These are phyloP conservation scores for Talaromyces ruber DNA, from an alignment of 495 filamentous ascomycete genomes.

Conservation along the genomic window DNA sequence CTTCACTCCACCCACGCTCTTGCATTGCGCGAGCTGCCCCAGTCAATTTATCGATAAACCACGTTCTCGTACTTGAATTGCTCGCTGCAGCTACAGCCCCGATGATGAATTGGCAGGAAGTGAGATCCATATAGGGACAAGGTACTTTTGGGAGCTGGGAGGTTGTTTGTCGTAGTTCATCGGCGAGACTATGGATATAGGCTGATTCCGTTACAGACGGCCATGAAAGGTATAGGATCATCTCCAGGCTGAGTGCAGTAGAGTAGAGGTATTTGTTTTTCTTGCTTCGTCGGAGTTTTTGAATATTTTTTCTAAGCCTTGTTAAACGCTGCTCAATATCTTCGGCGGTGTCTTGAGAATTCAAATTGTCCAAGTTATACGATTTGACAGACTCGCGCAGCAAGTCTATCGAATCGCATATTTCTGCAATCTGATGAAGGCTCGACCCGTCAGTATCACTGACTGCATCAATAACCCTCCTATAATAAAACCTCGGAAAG, in stretches of 20 bases:
- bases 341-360: background rate
- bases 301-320: background rate
- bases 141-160: slow-evolving; percentile 9
- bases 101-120: slow-evolving; percentile 14
- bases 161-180: slow-evolving; percentile 12
- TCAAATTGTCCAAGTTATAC: background rate
- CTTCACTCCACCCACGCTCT: slow-evolving; percentile 2
- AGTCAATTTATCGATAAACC: slow-evolving; percentile 15
- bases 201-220: slow-evolving; percentile 2
- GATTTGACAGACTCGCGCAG: slow-evolving; percentile 4
- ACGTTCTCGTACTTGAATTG: slow-evolving; percentile 11
- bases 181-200: slow-evolving; percentile 9
- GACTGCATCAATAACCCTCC: slow-evolving; percentile 2
- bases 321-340: background rate
- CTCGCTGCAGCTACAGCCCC: slow-evolving; percentile 15
- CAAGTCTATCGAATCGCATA: slow-evolving; percentile 7
- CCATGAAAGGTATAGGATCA: slow-evolving; percentile 10
- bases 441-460: background rate
- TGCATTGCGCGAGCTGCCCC: slow-evolving; percentile 11
- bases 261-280: background rate
- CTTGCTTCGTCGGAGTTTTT: background rate
- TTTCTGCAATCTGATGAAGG: slow-evolving; percentile 1
- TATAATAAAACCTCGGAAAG: background rate
- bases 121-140: slow-evolving; percentile 16
- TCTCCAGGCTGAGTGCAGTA: slow-evolving; percentile 6